Evolutionary conservation across 1,284 basidiomycete species (phyloP), one percentile per base, ranked within the genome.

Genomic region (Leucoagaricus sp.): DNA sequence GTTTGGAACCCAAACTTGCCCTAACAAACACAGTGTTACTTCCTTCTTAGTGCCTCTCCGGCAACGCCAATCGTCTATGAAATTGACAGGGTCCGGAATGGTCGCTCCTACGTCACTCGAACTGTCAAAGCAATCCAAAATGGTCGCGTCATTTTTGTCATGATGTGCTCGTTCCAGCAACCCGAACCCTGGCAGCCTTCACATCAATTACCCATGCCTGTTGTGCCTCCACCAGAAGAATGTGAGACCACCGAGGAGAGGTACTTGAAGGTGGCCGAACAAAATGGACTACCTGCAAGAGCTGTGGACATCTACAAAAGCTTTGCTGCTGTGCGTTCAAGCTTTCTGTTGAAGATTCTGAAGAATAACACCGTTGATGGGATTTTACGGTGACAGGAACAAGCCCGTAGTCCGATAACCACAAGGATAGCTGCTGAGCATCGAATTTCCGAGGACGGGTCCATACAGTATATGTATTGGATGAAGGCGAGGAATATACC

Each of bases 61-160:
- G 76, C 85, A 8, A 81, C 86, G 13, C 90, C 93, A 10, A 91
- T 97, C 62, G 79, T 94, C 45, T 97, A 95, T 70, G 82, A 83
- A 59, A 91, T 96, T 50, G 92, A 95, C 63, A 79, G 86, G n/a
- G 72, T 95, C n/a, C 86, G 94, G 17, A 83, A 94, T 61, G 91
- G 91, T 29, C 80, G 81, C 29, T 86, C 87, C 17, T 93, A 92
- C 67, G 74, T 79, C 40, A 89, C 91, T 19, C 86, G 85, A 52
- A 78, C 86, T 3, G 91, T 95, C 59, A 85, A 85, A 67, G 79
- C 80, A 29, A 65, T 78, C 31, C 95, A 98, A 69, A 82, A 84
- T 49, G 92, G 91, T 36, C 77, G 78, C 46, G 80, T 83, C 42
- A 84, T 97, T 61, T 97, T 96, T 72, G 82, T 91, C 55, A 79